These are phyloP conservation scores for Zelonia costaricensis DNA, from an alignment of 208 protist genomes.

Conservation along the genomic window DNA sequence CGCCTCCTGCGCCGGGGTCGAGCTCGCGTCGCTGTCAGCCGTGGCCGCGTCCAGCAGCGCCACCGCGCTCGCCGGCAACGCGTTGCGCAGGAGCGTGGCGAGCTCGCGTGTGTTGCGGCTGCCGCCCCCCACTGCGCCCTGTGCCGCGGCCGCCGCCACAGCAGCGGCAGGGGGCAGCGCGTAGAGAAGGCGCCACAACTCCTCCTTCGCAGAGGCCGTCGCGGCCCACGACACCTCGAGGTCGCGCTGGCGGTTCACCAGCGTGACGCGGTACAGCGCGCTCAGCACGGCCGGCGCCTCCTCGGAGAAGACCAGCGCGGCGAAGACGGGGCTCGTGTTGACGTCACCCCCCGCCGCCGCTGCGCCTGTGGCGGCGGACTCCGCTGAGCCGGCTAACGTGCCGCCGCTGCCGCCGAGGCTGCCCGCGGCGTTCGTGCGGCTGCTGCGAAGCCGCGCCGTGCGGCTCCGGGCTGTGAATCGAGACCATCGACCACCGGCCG, in stretches of 20 bases:
- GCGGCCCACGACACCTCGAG: conserved; percentile 53
- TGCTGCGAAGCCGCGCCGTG: neutral
- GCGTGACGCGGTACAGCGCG: conserved; percentile 20
- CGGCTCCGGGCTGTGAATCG: too few species aligned
- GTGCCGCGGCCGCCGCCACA: neutral
- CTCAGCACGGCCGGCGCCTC: conserved; percentile 22
- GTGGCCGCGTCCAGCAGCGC: conserved; percentile 5
- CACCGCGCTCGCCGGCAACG: conserved; percentile 9
- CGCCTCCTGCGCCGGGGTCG: conserved; percentile 4
- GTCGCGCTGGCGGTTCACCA: conserved; percentile 10
- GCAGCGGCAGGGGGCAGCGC: conserved; percentile 21
- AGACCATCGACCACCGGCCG: too few species aligned
- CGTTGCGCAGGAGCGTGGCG: conserved; percentile 13
- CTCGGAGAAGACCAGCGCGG: conserved; percentile 26
- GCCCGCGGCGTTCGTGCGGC: neutral
- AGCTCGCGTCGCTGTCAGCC: neutral
- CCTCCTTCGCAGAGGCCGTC: conserved; percentile 18
- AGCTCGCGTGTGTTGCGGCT: neutral
- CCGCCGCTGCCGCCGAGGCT: neutral
- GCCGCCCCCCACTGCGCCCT: neutral
- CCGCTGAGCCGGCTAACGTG: too few species aligned
- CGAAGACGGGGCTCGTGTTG: conserved; percentile 33
- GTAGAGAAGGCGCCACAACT: conserved; percentile 27
- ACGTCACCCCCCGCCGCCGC: neutral
- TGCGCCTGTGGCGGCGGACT: too few species aligned